phyloP scores from a whole-genome alignment of 768 basidiomycete genomes.

The Lactarius deliciosus region DNA sequence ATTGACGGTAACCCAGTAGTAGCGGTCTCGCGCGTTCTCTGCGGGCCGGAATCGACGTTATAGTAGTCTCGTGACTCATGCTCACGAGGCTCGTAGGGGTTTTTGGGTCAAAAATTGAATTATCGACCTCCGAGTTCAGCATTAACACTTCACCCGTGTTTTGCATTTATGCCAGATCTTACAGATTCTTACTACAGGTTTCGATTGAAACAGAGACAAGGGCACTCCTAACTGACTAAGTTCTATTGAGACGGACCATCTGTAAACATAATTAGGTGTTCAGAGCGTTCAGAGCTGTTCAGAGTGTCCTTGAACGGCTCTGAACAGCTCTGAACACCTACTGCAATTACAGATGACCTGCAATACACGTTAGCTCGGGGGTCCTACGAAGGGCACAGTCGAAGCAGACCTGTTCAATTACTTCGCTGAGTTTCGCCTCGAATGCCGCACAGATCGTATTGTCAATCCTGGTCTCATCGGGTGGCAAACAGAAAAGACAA shows the following conservation, averaged over 20 bases:
- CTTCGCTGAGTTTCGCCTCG: slow-evolving; percentile 1
- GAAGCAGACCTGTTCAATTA: slow-evolving; percentile 5
- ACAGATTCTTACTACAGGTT: neutral
- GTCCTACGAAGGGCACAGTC: neutral
- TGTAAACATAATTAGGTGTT: no score
- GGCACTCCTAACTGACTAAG: neutral
- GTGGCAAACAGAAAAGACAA: neutral
- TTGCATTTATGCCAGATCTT: neutral
- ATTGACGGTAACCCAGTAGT: no score
- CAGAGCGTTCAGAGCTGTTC: no score
- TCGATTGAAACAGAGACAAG: neutral
- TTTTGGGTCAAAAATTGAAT: neutral
- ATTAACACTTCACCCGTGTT: neutral
- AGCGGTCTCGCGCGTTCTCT: no score
- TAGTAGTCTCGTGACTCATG: no score
- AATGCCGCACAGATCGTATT: slow-evolving; percentile 3
- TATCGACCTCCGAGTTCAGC: neutral
- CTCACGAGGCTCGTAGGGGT: no score
- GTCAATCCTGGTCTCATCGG: neutral
- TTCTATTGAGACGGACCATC: neutral
- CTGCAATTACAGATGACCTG: no score
- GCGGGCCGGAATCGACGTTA: no score
- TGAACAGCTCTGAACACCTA: no score
- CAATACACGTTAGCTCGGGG: neutral
- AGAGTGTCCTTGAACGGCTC: no score